Evolutionary conservation across 202 grass and related monocot species (phyloP), one percentile per base, ranked within the genome.

Genomic region (Saccharum hybrid): DNA sequence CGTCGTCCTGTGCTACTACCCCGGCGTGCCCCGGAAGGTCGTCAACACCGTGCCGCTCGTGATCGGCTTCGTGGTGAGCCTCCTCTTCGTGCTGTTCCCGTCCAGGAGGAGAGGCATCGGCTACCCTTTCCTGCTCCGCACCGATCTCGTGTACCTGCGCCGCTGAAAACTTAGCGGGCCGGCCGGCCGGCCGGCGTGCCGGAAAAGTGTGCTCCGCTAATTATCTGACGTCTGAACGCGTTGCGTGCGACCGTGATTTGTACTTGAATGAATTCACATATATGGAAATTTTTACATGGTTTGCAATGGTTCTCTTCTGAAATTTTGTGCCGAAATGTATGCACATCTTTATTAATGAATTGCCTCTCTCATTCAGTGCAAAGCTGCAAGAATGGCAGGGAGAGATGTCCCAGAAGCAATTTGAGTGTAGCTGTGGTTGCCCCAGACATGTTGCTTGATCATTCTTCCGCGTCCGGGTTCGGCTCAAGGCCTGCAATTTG

Each of bases 41-140:
- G 86, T 83, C 63, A 97, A 94, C 75, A 86, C 90, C 7, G 84
- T 88, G 79, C 94, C 94, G 1, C 84, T 97, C 22, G 90, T 92
- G 62, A 79, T 94, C 7, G 92, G 94, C 2, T 97, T 97, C 68
- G 75, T 88, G 40, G 92, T 97, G 26, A 97, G 94, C 76, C 68
- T 92, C 54, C 76, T 92, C 37, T 94, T 93, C 76, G 94, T 97
- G 40, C n/a, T 93, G 80, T 97, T 97, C 82, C 94, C 94, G 63
- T 91, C 94, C 62, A 92, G 34, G 86, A 87, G 94, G 72, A 86
- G 88, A 14, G 94, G 94, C 8, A 93, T 97, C 74, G 94, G 94
- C 2, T 97, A 94, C 68, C 94, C 94, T 0, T 97, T 97, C 86
- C 79, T 97, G 60, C 79, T 97, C 4, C 64, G 86, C 5, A 92